Conservation (phyloP, 345 rosid species). For the Ceriops decandra region DNA sequence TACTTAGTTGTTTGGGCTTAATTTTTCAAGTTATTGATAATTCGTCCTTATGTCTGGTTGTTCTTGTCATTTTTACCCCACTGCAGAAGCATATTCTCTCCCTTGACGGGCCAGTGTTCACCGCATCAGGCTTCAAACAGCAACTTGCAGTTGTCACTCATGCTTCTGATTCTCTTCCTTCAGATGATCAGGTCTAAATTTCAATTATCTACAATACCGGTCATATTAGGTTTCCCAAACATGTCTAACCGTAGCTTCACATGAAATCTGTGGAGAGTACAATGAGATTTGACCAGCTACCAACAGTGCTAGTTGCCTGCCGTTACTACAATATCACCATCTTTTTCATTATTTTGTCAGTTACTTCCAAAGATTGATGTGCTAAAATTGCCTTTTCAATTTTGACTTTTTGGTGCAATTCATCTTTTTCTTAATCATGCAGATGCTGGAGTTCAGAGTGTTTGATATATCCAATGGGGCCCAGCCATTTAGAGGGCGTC, state of each 20-base stretch:
- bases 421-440: constrained; percentile 27
- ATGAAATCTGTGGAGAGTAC: neutral
- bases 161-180: constrained; percentile 75
- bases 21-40: neutral
- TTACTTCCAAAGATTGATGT: neutral
- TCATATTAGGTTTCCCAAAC: neutral
- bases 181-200: constrained; percentile 68
- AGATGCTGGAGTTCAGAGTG: constrained; percentile 74
- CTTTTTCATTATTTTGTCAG: constrained; percentile 1
- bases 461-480: constrained; percentile 57
- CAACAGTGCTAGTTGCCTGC: neutral
- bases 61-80: neutral
- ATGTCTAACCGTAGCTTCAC: neutral
- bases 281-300: neutral
- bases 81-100: constrained; percentile 79
- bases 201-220: neutral
- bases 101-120: constrained; percentile 80
- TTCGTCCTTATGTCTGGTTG: neutral
- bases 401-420: neutral
- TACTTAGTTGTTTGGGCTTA: neutral
- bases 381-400: neutral
- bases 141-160: constrained; percentile 78
- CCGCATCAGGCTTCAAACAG: constrained; percentile 78
- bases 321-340: neutral
- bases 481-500: constrained; percentile 55